Evolutionary conservation across 371 early-diverging fungal species (phyloP), one percentile per base, ranked within the genome.

Genomic region (Rhizomucor miehei): DNA sequence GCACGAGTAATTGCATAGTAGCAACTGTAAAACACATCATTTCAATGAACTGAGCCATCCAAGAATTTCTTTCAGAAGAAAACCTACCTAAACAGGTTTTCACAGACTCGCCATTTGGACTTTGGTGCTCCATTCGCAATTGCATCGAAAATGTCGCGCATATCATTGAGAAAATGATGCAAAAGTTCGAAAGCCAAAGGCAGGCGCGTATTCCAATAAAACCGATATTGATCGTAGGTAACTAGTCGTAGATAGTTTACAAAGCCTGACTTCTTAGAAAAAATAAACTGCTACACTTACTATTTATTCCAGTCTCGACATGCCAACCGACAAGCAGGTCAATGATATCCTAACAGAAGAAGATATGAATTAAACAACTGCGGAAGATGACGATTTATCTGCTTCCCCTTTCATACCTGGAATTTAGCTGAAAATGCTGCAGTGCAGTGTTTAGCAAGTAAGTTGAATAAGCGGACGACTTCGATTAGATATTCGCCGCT

Each of bases 281-380:
- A 10, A 73, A 3, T 8, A 5, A 29, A 29, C 29, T 29, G 3
- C 8, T 57, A 12, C 76, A 67, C 12, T 62, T 23, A n/a, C 70
- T 73, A 0, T 73, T 59, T 19, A 81, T 47, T n/a, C 53, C 56
- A 10, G 67, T 59, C 55, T 88, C 87, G 45, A 83, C 74, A 62
- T 78, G 73, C 89, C 89, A 88, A 6, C 85, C 88, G n/a, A 87
- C 78, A 5, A 90, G 65, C 8, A 85, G 59, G 57, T 86, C 82
- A 41, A 86, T 69, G 23, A 88, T 69, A 41, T 83, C 81, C 82
- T 89, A 61, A 11, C 37, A n/a, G n/a, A n/a, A n/a, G n/a, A n/a
- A n/a, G n/a, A n/a, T n/a, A n/a, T n/a, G n/a, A n/a, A n/a, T n/a
- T n/a, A n/a, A n/a, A n/a, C n/a, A n/a, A n/a, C n/a, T n/a, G n/a